These are phyloP conservation scores for Ambrosia trifida DNA, from an alignment of 129 eudicot species.

Conservation along the genomic window DNA sequence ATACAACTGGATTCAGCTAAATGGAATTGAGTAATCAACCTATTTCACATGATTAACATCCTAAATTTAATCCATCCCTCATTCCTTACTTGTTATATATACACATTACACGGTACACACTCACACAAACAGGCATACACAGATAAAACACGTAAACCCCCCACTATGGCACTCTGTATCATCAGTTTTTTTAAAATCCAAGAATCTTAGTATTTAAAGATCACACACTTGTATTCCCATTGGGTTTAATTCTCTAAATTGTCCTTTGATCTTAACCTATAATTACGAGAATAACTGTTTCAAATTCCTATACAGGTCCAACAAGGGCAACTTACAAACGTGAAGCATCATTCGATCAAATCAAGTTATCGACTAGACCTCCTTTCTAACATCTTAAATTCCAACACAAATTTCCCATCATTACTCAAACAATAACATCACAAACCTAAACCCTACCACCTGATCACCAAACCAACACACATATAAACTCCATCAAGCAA, in stretches of 20 bases:
- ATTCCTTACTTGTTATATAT: background rate
- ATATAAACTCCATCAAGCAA: background rate
- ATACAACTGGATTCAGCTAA: background rate
- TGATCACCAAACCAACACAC: constrained; percentile 4
- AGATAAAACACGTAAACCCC: background rate
- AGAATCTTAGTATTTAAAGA: constrained; percentile 1
- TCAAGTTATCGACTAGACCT: background rate
- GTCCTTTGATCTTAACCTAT: background rate
- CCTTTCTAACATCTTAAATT: background rate
- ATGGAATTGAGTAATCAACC: background rate
- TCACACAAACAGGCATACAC: background rate
- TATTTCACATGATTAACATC: constrained; percentile 1
- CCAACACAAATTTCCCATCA: background rate
- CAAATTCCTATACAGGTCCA: background rate
- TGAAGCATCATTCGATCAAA: background rate
- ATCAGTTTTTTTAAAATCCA: background rate
- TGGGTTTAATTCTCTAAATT: background rate
- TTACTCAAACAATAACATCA: constrained; percentile 10
- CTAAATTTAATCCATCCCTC: background rate
- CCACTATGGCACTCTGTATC: background rate
- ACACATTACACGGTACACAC: background rate
- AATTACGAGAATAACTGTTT: background rate
- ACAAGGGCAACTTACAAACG: background rate
- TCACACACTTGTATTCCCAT: constrained; percentile 6
- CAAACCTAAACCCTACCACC: no score